These are phyloP conservation scores for Fagopyrum esculentum DNA, from an alignment of 148 eudicot species.

Conservation along the genomic window DNA sequence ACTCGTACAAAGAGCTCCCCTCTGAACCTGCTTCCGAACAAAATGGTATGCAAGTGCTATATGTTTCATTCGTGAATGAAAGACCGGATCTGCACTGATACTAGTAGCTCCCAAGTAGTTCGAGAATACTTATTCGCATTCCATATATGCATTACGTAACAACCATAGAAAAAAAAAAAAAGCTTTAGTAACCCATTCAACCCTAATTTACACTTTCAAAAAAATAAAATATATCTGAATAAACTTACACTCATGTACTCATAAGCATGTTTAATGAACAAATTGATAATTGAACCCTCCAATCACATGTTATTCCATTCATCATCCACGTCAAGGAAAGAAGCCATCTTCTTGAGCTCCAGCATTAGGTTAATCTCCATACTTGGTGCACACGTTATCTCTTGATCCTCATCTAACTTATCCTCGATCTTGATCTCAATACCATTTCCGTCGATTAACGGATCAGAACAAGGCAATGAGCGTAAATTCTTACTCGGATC, in stretches of 20 bases:
- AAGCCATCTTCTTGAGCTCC: conserved; percentile 8
- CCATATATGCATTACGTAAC: too few relatives aligned
- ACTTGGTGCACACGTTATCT: neutral
- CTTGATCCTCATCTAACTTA: neutral
- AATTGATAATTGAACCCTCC: neutral
- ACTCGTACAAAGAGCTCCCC: too few relatives aligned
- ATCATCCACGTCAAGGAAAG: neutral
- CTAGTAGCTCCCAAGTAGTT: too few relatives aligned
- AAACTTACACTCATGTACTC: neutral
- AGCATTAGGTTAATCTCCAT: neutral
- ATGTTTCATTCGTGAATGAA: too few relatives aligned
- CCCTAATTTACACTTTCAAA: too few relatives aligned
- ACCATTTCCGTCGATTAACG: neutral
- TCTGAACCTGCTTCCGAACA: too few relatives aligned
- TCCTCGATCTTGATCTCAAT: neutral
- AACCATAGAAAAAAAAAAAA: too few relatives aligned
- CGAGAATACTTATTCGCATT: too few relatives aligned
- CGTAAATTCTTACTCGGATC: neutral
- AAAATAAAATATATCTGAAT: too few relatives aligned
- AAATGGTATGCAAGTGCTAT: too few relatives aligned
- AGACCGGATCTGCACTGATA: too few relatives aligned
- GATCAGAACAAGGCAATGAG: neutral
- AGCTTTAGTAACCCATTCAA: too few relatives aligned
- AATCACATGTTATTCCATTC: neutral
- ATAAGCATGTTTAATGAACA: neutral